Evolutionary conservation across 495 filamentous ascomycete species (phyloP).

Genomic region (Talaromyces trachyspermus): DNA sequence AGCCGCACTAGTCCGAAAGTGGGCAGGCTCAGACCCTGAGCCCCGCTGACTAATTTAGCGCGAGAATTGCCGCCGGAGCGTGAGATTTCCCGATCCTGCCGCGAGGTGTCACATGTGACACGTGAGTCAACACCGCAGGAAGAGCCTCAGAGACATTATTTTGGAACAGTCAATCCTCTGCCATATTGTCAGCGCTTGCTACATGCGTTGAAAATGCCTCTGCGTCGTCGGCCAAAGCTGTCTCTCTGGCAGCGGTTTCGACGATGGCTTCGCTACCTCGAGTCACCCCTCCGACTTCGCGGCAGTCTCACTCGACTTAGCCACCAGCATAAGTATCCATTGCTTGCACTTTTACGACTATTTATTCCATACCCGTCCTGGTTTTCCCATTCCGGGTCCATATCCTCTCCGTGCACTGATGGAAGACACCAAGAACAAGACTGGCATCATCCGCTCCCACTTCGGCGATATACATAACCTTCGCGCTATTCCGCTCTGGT

Average conservation of each 20-base stretch:
- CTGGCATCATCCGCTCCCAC: slow-evolving; percentile 6
- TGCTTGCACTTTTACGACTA: slow-evolving; percentile 17
- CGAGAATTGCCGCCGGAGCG: no score
- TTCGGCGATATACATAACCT: slow-evolving; percentile 21
- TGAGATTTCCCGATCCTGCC: no score
- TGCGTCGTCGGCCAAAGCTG: slow-evolving; percentile 11
- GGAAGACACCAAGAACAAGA: slow-evolving; percentile 12
- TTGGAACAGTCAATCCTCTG: no score
- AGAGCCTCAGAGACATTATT: no score
- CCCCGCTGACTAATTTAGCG: no score
- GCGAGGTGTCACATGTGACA: no score
- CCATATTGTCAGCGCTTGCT: no score
- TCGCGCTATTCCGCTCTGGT: slow-evolving; percentile 26
- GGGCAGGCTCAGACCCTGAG: no score
- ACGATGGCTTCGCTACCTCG: slow-evolving; percentile 14
- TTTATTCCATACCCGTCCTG: slow-evolving; percentile 21
- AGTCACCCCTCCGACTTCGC: slow-evolving; percentile 21
- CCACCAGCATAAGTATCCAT: slow-evolving; percentile 17
- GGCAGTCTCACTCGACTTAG: slow-evolving; percentile 18
- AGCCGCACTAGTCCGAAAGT: no score
- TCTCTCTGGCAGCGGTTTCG: slow-evolving; percentile 19
- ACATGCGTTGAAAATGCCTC: slow-evolving; percentile 14
- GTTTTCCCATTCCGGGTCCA: slow-evolving; percentile 18
- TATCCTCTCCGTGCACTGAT: slow-evolving; percentile 14
- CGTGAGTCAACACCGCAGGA: no score